Evolutionary conservation across 257 asterid genomes (phyloP).

Genomic region (Primulina huaijiensis): DNA sequence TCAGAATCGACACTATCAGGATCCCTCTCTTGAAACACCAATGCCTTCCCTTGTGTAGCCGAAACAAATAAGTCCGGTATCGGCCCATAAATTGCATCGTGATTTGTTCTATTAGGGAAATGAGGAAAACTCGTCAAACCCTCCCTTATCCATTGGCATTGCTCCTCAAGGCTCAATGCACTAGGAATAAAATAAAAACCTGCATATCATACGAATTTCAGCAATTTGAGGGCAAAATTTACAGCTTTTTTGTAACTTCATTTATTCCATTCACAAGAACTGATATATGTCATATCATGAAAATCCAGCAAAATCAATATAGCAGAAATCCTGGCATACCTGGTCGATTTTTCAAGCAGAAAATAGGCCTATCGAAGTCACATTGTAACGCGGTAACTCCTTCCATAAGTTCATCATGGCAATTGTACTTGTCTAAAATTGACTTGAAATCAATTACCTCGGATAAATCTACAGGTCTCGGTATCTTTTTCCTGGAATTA

Average conservation of each 20-base stretch:
- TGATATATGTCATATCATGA: background rate
- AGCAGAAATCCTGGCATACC: conserved; percentile 42
- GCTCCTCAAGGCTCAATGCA: conserved; percentile 73
- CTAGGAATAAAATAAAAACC: conserved; percentile 93
- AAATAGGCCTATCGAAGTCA: conserved; percentile 49
- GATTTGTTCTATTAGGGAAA: conserved; percentile 89
- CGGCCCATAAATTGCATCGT: conserved; percentile 82
- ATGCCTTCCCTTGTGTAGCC: conserved; percentile 55
- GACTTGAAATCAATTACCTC: conserved; percentile 89
- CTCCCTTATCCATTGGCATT: conserved; percentile 78
- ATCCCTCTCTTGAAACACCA: conserved; percentile 41
- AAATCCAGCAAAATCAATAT: background rate
- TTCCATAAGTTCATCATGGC: conserved; percentile 46
- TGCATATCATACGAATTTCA: conserved; percentile 23
- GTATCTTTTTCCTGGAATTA: conserved; percentile 53
- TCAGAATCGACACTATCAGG: conserved; percentile 28
- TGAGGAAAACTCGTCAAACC: conserved; percentile 82
- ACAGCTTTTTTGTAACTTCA: too few species aligned
- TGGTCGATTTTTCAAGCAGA: conserved; percentile 73
- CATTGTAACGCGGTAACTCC: conserved; percentile 54
- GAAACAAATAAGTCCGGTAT: conserved; percentile 63
- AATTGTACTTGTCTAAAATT: conserved; percentile 51
- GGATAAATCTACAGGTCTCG: conserved; percentile 76
- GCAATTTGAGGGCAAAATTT: too few species aligned
- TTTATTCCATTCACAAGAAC: background rate